A percentile compares a stretch with the other conserved stretches of the same genome.
Evolutionary conservation across 257 asterid genomes (phyloP).

Genomic region (Echites panduratus): DNA sequence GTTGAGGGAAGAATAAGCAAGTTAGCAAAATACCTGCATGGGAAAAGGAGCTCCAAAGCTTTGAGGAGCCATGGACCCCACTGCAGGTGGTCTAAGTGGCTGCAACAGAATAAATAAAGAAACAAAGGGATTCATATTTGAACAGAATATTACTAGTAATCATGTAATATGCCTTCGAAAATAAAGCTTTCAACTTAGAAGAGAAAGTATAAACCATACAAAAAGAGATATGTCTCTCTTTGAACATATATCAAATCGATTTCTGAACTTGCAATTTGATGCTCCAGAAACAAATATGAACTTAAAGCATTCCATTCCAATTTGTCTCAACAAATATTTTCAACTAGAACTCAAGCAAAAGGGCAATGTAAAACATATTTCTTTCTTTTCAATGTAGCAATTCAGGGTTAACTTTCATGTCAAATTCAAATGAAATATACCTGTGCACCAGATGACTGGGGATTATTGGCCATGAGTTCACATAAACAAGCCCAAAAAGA

Average conservation of each 20-base stretch:
- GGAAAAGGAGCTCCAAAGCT: constrained; percentile 53
- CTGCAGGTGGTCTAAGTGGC: constrained; percentile 61
- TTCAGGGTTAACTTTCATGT: neutral
- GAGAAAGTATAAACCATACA: neutral
- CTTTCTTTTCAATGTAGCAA: neutral
- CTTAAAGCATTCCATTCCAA: neutral
- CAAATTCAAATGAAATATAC: constrained; percentile 30
- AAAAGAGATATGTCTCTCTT: neutral
- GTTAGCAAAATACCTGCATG: constrained; percentile 55
- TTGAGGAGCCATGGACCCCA: constrained; percentile 68
- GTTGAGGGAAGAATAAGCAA: constrained; percentile 3
- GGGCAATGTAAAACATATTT: neutral
- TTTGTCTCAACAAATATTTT: neutral
- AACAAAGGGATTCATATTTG: constrained; percentile 10
- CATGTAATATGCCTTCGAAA: constrained; percentile 2
- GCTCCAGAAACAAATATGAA: neutral
- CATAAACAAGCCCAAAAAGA: constrained; percentile 14
- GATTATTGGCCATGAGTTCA: constrained; percentile 60
- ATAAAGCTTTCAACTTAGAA: neutral
- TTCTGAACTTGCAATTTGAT: neutral
- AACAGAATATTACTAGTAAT: neutral
- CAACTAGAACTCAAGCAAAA: neutral
- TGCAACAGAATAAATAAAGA: constrained; percentile 22
- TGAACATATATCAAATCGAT: neutral
- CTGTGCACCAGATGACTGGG: constrained; percentile 82